Base-by-base conservation (phyloP, 2,329 filamentous ascomycete genomes). In the Diaporthe caulivora region DNA sequence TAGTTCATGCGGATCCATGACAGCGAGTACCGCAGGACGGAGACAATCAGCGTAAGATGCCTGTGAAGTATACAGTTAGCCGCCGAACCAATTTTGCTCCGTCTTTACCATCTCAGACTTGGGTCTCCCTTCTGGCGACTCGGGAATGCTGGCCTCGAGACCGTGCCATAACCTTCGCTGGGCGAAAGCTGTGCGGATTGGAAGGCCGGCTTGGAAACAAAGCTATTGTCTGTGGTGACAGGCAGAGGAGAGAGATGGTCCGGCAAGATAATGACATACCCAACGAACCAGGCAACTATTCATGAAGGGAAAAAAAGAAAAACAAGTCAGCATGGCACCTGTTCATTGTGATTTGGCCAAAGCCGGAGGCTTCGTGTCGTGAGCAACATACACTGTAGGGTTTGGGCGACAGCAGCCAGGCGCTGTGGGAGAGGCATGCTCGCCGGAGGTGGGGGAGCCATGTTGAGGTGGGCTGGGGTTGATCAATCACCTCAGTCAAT, bases 1-100 rank as follows among this genome's bases (percentile, higher is more conserved):
- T 91, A 95, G 88, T 97, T 97, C 88, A 98, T 93, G 80, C 93
- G 93, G 73, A 98, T 85, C 87, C 95, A 97, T 64, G 95, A 97
- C 76, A 98, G 84, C 76, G 88, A 85, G 84, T 98, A 99, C 82
- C 95, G 93, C 80, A 93, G 82, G 69, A 96, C 94, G 80, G 91
- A 92, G 78, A 97, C 86, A 78, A 99, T 92, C 75, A 98, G 91
- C 51, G 92, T 93, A 75, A 98, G 86, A 83, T 99, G 97, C 78
- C 96, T 97, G 80, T 69, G 54, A 57, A 67, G 67, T 42, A 11
- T 31, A 40, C 26, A 26, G 70, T 76, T 65, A 77, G 72, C 58
- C 53, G 17, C 21, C 11, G 29, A n/a, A 7, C 26, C 40, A 57
- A 57, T 31, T 57, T 24, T 3, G 34, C 47, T 29, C 31, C 11